phyloP scores from a whole-genome alignment of 2,329 filamentous ascomycete genomes.

The Trichoderma semiorbis region DNA sequence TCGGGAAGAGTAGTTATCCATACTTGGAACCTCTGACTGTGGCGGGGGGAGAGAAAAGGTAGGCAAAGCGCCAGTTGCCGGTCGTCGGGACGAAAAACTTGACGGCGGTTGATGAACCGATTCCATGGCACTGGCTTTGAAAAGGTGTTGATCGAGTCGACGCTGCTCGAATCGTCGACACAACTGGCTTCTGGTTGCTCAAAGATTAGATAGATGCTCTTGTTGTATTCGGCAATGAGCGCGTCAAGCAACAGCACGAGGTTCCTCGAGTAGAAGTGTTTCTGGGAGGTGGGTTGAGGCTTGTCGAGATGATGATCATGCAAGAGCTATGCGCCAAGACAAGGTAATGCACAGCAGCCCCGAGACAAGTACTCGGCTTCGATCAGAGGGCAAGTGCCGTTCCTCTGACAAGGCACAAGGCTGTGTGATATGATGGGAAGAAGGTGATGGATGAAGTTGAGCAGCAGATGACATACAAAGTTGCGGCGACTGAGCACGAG shows the following conservation, averaged over 20 bases:
- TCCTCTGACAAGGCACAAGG: background rate
- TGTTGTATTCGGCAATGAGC: background rate
- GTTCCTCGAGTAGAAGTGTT: background rate
- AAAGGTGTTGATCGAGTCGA: background rate
- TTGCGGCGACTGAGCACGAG: background rate
- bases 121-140: slow-evolving; percentile 27
- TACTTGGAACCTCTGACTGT: slow-evolving; percentile 37
- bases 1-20: slow-evolving; percentile 25
- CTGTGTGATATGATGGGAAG: background rate
- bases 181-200: background rate
- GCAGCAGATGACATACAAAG: background rate
- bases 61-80: slow-evolving; percentile 33
- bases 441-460: background rate
- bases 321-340: background rate
- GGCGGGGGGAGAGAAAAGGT: slow-evolving; percentile 37
- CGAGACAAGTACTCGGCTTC: background rate
- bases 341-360: background rate
- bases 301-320: background rate
- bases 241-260: background rate
- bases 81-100: slow-evolving; percentile 35
- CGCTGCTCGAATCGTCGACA: background rate
- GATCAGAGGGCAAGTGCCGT: background rate
- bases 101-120: slow-evolving; percentile 19
- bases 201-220: background rate
- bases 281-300: background rate